Evolutionary conservation across 495 filamentous ascomycete genomes (phyloP).

Genomic region (Penicillium cinerascens): DNA sequence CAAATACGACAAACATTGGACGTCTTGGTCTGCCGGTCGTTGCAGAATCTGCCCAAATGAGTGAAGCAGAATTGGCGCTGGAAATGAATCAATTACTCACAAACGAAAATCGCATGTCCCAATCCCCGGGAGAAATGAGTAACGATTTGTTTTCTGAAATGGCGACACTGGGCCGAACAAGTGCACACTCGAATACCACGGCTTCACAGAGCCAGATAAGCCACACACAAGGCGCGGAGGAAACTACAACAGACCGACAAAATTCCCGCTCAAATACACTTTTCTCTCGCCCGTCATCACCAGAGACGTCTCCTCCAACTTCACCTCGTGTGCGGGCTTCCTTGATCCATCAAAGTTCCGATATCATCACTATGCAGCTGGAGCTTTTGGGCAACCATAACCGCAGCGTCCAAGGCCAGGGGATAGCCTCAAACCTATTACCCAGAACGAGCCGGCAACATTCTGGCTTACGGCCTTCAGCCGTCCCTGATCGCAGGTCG

Average conservation of each 20-base stretch:
- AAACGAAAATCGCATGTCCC: slow-evolving; percentile 37
- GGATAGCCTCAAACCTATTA: slow-evolving; percentile 6
- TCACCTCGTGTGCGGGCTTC: slow-evolving; percentile 46
- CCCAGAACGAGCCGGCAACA: slow-evolving; percentile 14
- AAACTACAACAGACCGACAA: slow-evolving; percentile 16
- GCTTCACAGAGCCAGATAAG: slow-evolving; percentile 13
- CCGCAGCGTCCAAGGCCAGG: slow-evolving; percentile 22
- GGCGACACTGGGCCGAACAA: slow-evolving; percentile 26
- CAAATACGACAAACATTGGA: slow-evolving; percentile 1
- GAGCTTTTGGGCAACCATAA: slow-evolving; percentile 39
- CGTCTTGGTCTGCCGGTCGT: slow-evolving; percentile 6
- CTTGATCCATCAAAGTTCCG: slow-evolving; percentile 43
- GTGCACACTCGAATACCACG: slow-evolving; percentile 14
- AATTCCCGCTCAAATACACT: slow-evolving; percentile 42
- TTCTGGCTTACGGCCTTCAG: slow-evolving; percentile 9
- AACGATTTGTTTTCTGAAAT: slow-evolving; percentile 31
- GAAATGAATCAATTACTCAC: slow-evolving; percentile 29
- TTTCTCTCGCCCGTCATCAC: slow-evolving; percentile 40
- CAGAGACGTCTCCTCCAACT: slow-evolving; percentile 42
- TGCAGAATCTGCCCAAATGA: slow-evolving; percentile 4
- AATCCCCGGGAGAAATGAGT: slow-evolving; percentile 39
- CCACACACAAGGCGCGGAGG: slow-evolving; percentile 11
- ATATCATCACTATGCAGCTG: slow-evolving; percentile 50
- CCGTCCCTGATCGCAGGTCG: slow-evolving; percentile 25
- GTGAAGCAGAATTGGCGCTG: slow-evolving; percentile 13